phyloP scores from a whole-genome alignment of 2,329 filamentous ascomycete species.

The Epichloe uncinata region DNA sequence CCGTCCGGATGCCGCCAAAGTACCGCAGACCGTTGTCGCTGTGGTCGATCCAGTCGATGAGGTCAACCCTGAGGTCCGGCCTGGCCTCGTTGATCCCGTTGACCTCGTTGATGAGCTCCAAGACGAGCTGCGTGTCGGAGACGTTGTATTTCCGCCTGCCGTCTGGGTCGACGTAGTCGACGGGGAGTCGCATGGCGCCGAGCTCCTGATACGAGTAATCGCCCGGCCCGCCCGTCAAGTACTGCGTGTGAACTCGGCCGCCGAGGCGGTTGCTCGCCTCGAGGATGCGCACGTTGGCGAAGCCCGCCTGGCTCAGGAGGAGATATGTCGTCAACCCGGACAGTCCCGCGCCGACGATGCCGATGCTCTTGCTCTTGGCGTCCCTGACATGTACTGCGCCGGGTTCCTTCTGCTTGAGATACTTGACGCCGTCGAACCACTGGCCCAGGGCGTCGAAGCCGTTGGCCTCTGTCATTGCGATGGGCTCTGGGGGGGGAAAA shows the following conservation, averaged over 20 bases:
- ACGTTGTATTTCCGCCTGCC: conserved; percentile 43
- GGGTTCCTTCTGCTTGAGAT: conserved; percentile 41
- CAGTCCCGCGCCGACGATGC: conserved; percentile 54
- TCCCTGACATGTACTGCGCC: conserved; percentile 16
- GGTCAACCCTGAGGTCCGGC: conserved; percentile 37
- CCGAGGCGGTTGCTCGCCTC: conserved; percentile 49
- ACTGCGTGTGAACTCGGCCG: conserved; percentile 50
- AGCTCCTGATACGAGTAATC: conserved; percentile 56
- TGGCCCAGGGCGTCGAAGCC: conserved; percentile 36
- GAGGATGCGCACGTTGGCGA: conserved; percentile 47
- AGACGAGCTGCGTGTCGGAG: conserved; percentile 50
- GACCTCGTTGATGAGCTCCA: conserved; percentile 46
- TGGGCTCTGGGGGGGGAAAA: conserved; percentile 8
- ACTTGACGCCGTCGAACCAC: conserved; percentile 53
- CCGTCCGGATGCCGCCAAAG: conserved; percentile 31
- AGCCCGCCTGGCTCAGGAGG: conserved; percentile 32
- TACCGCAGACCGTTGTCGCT: conserved; percentile 40
- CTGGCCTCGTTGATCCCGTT: conserved; percentile 45
- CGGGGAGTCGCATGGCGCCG: conserved; percentile 53
- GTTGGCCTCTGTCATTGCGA: conserved; percentile 37
- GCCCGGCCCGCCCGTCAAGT: conserved; percentile 43
- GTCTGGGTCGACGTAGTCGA: conserved; percentile 33
- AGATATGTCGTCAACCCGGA: conserved; percentile 48
- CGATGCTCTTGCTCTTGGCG: conserved; percentile 35
- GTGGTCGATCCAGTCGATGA: conserved; percentile 49